Percentiles rank a stretch among this genome's conserved stretches.
Conservation (phyloP, 75 land plant species). For the Selaginella tamariscina region DNA sequence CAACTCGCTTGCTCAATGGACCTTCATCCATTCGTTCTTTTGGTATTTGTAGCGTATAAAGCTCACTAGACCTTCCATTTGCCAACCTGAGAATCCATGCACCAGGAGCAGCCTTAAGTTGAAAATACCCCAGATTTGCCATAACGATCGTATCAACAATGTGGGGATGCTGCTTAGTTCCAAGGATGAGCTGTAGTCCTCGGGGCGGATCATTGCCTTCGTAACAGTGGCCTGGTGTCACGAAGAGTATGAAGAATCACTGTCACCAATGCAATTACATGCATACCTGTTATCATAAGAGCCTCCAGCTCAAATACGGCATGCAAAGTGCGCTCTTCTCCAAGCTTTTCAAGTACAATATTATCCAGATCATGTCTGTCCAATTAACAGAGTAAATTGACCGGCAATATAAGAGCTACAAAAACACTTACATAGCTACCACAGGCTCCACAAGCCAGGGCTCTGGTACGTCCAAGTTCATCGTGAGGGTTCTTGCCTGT, state of each 20-base stretch:
- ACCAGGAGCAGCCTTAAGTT: constrained; percentile 91
- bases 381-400: neutral
- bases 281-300: constrained; percentile 75
- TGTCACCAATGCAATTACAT: neutral
- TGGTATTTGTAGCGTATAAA: constrained; percentile 50
- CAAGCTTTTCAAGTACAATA: constrained; percentile 89
- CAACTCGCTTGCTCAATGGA: constrained; percentile 42
- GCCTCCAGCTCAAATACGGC: constrained; percentile 98
- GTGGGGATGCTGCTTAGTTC: constrained; percentile 64
- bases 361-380: constrained; percentile 89
- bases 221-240: constrained; percentile 65
- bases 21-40: constrained; percentile 29
- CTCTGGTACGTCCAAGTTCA: constrained; percentile 99
- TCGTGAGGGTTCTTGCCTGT: constrained; percentile 81
- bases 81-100: constrained; percentile 88
- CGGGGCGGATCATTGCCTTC: constrained; percentile 86
- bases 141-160: constrained; percentile 95
- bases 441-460: constrained; percentile 99
- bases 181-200: constrained; percentile 90
- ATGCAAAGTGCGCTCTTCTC: constrained; percentile 58
- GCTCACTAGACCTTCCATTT: constrained; percentile 74
- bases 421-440: constrained; percentile 75
- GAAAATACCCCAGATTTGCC: constrained; percentile 99
- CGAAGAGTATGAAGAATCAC: neutral
- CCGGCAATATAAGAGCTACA: too few species aligned